These are phyloP conservation scores for Coniochaeta pulveracea DNA, from an alignment of 2,329 filamentous ascomycete genomes.

Conservation along the genomic window DNA sequence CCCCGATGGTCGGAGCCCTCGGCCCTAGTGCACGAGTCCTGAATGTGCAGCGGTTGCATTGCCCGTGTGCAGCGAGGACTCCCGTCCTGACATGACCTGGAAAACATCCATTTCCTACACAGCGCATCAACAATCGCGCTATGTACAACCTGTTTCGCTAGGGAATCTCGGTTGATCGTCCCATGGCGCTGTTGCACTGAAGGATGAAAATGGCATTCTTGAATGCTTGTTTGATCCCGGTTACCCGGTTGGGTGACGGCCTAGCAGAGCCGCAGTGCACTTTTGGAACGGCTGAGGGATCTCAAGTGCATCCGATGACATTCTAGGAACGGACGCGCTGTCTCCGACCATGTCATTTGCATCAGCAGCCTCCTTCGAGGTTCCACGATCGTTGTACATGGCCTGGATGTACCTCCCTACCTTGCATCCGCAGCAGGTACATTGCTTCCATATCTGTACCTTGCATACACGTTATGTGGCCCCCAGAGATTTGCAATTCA, in stretches of 20 bases:
- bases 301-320: background rate
- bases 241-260: background rate
- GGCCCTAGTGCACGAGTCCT: background rate
- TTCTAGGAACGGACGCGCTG: background rate
- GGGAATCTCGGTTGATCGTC: constrained; percentile 1
- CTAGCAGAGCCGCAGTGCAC: background rate
- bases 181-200: background rate
- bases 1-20: too few relatives aligned
- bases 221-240: background rate
- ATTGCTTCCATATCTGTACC: too few relatives aligned
- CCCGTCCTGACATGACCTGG: background rate
- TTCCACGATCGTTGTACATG: too few relatives aligned
- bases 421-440: too few relatives aligned
- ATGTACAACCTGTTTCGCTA: background rate
- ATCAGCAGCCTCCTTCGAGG: too few relatives aligned
- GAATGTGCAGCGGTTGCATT: background rate
- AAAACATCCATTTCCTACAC: background rate
- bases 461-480: too few relatives aligned
- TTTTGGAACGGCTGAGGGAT: background rate
- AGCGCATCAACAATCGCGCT: background rate
- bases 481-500: too few relatives aligned
- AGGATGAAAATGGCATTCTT: background rate
- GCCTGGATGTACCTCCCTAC: too few relatives aligned
- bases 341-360: background rate
- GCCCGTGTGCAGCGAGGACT: background rate